A percentile compares a stretch with the other conserved stretches of the same genome.
These are phyloP conservation scores for Conoideocrella luteorostrata DNA, from an alignment of 2,329 filamentous ascomycete genomes.

Conservation along the genomic window DNA sequence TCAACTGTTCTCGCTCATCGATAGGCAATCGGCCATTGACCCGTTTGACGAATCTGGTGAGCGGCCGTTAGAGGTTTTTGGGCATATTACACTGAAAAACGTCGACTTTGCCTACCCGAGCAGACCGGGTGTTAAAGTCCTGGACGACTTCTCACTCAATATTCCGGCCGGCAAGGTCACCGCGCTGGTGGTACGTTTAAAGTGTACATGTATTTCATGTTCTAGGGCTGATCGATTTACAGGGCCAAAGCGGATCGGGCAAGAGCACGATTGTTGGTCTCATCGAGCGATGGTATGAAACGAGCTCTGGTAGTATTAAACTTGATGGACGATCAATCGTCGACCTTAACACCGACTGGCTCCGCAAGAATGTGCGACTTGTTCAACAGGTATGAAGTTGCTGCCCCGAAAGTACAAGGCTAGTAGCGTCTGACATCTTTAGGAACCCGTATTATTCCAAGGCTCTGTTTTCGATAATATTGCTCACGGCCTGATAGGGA, in stretches of 20 bases:
- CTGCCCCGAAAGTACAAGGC: background rate
- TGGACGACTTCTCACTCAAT: constrained; percentile 34
- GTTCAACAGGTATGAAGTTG: constrained; percentile 24
- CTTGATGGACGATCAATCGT: constrained; percentile 29
- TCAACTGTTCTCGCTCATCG: constrained; percentile 31
- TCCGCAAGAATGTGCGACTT: constrained; percentile 30
- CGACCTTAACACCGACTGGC: constrained; percentile 31
- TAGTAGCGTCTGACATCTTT: constrained; percentile 6
- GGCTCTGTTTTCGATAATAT: constrained; percentile 50
- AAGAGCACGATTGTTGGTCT: constrained; percentile 34
- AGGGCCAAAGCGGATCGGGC: constrained; percentile 31
- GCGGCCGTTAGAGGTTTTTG: constrained; percentile 20
- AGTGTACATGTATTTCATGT: background rate
- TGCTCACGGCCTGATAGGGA: constrained; percentile 39
- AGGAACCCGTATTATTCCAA: constrained; percentile 39
- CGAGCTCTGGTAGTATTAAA: constrained; percentile 25
- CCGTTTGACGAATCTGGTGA: constrained; percentile 27
- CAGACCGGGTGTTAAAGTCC: constrained; percentile 33
- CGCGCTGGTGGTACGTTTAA: constrained; percentile 28
- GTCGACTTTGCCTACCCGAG: constrained; percentile 40
- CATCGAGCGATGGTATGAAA: constrained; percentile 34
- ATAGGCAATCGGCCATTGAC: constrained; percentile 29
- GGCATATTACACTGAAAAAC: constrained; percentile 31
- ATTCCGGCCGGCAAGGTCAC: constrained; percentile 40
- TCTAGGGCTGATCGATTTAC: background rate